Evolutionary conservation across 1,139 yeast genomes (phyloP).

Genomic region (Taphrina communis): DNA sequence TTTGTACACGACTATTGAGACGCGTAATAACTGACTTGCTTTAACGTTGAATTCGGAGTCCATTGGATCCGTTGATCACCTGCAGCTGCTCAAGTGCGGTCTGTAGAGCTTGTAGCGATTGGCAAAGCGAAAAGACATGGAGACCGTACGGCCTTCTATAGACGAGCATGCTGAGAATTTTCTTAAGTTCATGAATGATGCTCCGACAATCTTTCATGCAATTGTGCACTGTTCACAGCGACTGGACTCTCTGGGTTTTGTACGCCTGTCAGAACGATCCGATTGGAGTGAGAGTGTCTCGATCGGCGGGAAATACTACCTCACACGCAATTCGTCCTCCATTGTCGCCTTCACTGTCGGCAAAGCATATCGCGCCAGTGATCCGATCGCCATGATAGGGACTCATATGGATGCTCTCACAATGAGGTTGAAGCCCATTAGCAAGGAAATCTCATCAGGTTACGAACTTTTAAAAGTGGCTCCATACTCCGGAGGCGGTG

Average conservation of each 20-base stretch:
- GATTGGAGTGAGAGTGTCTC: slow-evolving; percentile 64
- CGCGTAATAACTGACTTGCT: background rate
- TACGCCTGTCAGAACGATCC: slow-evolving; percentile 72
- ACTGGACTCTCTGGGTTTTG: slow-evolving; percentile 66
- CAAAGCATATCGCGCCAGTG: slow-evolving; percentile 70
- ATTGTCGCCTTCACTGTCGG: slow-evolving; percentile 78
- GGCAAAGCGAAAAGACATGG: background rate
- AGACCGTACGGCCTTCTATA: background rate
- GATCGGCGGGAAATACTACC: slow-evolving; percentile 66
- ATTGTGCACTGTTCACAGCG: slow-evolving; percentile 67
- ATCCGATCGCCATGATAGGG: slow-evolving; percentile 86
- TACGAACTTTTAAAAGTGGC: slow-evolving; percentile 92
- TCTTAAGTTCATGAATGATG: slow-evolving; percentile 28
- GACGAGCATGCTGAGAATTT: slow-evolving; percentile 23
- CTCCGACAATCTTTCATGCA: slow-evolving; percentile 84
- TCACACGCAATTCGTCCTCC: slow-evolving; percentile 86
- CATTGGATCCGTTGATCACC: too few species aligned
- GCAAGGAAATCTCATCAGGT: slow-evolving; percentile 70
- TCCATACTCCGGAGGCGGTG: slow-evolving; percentile 69
- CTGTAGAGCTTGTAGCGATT: background rate
- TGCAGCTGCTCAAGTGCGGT: too few species aligned
- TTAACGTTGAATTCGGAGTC: too few species aligned
- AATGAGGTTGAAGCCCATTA: slow-evolving; percentile 78
- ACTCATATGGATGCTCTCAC: slow-evolving; percentile 96
- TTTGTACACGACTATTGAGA: too few species aligned